Conservation (phyloP, 2,329 filamentous ascomycete genomes). For the Raffaelea arxii region DNA sequence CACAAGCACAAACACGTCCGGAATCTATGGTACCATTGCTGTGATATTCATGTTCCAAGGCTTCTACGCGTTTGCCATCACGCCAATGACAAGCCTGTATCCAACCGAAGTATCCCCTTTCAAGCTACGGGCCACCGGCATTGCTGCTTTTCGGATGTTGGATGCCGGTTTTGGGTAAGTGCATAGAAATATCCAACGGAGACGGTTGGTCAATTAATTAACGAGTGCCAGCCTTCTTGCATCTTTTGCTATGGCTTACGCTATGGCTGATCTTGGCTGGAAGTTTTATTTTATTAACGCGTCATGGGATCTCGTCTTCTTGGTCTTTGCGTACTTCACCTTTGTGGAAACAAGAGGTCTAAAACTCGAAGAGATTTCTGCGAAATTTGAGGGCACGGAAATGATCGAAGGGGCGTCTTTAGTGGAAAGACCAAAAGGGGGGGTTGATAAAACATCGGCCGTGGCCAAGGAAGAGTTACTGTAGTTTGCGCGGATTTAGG, state of each 20-base stretch:
- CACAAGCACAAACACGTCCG: constrained; percentile 5
- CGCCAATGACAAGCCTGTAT: constrained; percentile 36
- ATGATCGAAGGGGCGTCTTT: too few species aligned
- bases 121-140: constrained; percentile 20
- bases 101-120: constrained; percentile 36
- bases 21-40: constrained; percentile 32
- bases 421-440: too few species aligned
- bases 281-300: constrained; percentile 6
- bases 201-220: neutral
- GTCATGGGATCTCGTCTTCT: neutral
- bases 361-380: constrained; percentile 2
- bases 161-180: constrained; percentile 19
- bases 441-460: too few species aligned
- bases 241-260: constrained; percentile 20
- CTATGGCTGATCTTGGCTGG: constrained; percentile 14
- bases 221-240: constrained; percentile 12
- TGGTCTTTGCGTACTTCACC: neutral
- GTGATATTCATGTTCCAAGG: constrained; percentile 43
- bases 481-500: too few species aligned
- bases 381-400: neutral
- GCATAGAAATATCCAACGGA: too few species aligned
- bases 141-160: constrained; percentile 20
- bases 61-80: constrained; percentile 40
- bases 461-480: too few species aligned
- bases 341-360: constrained; percentile 2